Evolutionary conservation across 495 filamentous ascomycete genomes (phyloP).

Genomic region (Aspergillus mulundensis): DNA sequence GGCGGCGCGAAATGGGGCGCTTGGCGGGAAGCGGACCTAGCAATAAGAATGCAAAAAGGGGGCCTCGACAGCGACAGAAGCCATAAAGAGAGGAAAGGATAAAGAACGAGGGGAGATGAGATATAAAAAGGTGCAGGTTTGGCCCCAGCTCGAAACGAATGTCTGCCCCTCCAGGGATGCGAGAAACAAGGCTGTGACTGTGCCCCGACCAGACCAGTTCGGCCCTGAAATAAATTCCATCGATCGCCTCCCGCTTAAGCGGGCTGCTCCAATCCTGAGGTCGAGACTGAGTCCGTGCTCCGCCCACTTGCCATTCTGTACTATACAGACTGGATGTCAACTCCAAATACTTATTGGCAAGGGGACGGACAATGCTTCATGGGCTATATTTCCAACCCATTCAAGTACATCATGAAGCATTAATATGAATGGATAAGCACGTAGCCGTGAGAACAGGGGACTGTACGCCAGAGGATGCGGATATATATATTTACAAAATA

Average conservation of each 20-base stretch:
- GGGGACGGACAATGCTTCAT: no score
- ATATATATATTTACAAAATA: no score
- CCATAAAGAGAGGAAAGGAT: neutral
- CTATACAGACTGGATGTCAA: no score
- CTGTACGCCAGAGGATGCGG: no score
- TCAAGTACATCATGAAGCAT: no score
- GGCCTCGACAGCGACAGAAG: neutral
- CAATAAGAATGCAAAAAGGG: neutral
- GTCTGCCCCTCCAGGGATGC: neutral
- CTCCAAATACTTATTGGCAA: no score
- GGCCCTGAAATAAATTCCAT: neutral
- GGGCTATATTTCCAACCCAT: no score
- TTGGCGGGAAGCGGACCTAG: neutral
- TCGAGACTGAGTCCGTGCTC: no score
- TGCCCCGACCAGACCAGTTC: neutral
- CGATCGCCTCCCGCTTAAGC: neutral
- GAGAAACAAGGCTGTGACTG: neutral
- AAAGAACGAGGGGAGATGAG: neutral
- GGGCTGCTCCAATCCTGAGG: neutral
- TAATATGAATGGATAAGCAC: no score
- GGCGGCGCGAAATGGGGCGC: constrained; percentile 3
- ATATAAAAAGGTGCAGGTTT: neutral
- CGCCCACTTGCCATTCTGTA: no score
- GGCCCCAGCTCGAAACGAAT: neutral
- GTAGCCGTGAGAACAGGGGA: no score